Conservation (phyloP, 2,329 filamentous ascomycete species). For the Hypoxylon sp. region DNA sequence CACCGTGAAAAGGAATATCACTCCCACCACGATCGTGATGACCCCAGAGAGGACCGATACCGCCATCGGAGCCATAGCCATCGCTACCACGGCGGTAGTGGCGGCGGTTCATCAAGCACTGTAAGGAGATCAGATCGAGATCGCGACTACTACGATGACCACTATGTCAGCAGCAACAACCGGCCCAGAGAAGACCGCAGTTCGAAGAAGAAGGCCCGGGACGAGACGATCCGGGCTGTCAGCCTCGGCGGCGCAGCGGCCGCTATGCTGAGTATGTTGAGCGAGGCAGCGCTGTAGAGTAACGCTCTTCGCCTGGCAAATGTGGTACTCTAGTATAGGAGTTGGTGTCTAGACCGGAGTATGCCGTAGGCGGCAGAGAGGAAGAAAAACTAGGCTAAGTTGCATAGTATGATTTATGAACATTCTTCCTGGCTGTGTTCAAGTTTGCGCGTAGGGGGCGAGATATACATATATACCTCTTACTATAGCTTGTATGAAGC, state of each 20-base stretch:
- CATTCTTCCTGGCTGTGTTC: not conserved
- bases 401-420: not conserved
- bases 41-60: constrained; percentile 36
- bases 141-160: constrained; percentile 52
- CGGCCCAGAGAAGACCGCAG: constrained; percentile 56
- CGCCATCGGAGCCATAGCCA: constrained; percentile 51
- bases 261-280: constrained; percentile 70
- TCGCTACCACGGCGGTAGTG: constrained; percentile 62
- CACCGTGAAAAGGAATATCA: constrained; percentile 58
- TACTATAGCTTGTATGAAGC: not conserved
- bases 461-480: not conserved
- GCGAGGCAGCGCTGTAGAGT: constrained; percentile 65
- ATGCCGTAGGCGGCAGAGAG: not conserved
- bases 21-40: constrained; percentile 54
- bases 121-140: constrained; percentile 56
- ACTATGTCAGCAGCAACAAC: constrained; percentile 41
- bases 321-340: not conserved
- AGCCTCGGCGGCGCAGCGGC: constrained; percentile 74
- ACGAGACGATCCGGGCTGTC: constrained; percentile 70
- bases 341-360: not conserved
- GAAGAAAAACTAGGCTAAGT: not conserved
- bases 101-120: constrained; percentile 53
- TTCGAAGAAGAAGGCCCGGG: constrained; percentile 63
- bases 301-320: not conserved
- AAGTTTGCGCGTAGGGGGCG: not conserved